Base-by-base conservation (phyloP, 2,329 filamentous ascomycete species). In the Paecilomyces niveus region DNA sequence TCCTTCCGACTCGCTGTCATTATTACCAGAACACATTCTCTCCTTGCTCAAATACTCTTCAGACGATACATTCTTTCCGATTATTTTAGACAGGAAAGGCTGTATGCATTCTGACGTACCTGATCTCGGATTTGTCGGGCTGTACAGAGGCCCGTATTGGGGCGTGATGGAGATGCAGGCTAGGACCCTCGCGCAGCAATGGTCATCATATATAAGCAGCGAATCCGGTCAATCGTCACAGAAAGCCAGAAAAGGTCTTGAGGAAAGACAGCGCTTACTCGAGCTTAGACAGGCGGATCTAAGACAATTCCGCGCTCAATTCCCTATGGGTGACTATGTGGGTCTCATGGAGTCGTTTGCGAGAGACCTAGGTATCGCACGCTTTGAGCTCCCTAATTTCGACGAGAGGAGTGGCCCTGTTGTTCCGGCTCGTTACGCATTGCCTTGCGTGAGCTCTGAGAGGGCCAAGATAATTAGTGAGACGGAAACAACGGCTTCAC, bases 111-210 rank as follows among this genome's bases (percentile, higher is more conserved):
- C 82, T 0, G 74, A 78, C 0, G 72, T 92, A 0, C 82, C 86
- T 0, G 83, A 82, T 5, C 74, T 94, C 0, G 89, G 89, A 0
- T 92, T 94, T 65, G 86, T 94, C 1, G 90, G 90, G 0, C 91
- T 92, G 72, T 95, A 95, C 68, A 83, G 90, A 61, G 89, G 89
- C 0, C 89, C 90, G 0, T 94, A 90, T 70, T 95, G 90, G 90
- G 88, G 88, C 0, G 85, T 92, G 0, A 91, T 93, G 81, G 90
- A 94, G 71, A 89, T 92, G 87, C 90, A 95, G 73, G 87, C 90
- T 2, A 83, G 88, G 0, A 81, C 89, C 61, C 75, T 92, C 5
- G 80, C 86, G 0, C 72, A 81, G 11, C 70, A 84, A 10, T 92
- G 89, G 88, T 72, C 67, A 6, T 54, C 15, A n/a, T 15, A 32